Evolutionary conservation across 2,329 filamentous ascomycete species (phyloP).

Genomic region (Aspergillus bombycis): DNA sequence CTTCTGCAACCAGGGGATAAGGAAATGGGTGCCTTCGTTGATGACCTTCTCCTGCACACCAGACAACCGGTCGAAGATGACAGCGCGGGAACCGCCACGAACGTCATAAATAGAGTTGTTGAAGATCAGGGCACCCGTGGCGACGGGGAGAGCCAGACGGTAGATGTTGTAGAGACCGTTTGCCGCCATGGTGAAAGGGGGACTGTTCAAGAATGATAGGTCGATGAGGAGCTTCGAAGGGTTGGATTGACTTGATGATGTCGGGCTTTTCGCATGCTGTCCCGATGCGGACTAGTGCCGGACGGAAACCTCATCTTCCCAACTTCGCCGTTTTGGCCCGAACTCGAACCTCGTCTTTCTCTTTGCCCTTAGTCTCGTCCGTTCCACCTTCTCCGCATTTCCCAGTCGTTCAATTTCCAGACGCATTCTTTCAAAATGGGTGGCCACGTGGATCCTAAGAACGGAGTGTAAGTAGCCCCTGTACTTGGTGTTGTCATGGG

Average conservation of each 20-base stretch:
- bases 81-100: conserved; percentile 87
- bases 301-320: conserved; percentile 23
- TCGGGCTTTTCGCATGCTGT: conserved; percentile 38
- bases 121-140: conserved; percentile 67
- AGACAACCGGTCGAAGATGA: conserved; percentile 93
- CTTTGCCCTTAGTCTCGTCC: conserved; percentile 20
- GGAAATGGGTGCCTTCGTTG: conserved; percentile 96
- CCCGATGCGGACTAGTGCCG: conserved; percentile 42
- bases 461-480: conserved; percentile 45
- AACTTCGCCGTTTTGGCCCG: conserved; percentile 38
- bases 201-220: conserved; percentile 15
- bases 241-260: conserved; percentile 34
- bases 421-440: conserved; percentile 38
- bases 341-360: conserved; percentile 27
- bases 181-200: conserved; percentile 50
- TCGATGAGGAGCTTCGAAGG: conserved; percentile 15
- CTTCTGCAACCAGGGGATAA: conserved; percentile 93
- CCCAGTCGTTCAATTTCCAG: conserved; percentile 12
- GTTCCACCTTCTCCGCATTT: conserved; percentile 17
- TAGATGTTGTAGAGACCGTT: conserved; percentile 41
- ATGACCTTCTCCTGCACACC: conserved; percentile 92
- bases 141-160: conserved; percentile 68
- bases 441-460: conserved; percentile 45
- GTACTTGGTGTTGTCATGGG: neutral
- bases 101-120: conserved; percentile 94